Base-by-base conservation (phyloP, 2,329 filamentous ascomycete species). In the Exophiala calicioides region DNA sequence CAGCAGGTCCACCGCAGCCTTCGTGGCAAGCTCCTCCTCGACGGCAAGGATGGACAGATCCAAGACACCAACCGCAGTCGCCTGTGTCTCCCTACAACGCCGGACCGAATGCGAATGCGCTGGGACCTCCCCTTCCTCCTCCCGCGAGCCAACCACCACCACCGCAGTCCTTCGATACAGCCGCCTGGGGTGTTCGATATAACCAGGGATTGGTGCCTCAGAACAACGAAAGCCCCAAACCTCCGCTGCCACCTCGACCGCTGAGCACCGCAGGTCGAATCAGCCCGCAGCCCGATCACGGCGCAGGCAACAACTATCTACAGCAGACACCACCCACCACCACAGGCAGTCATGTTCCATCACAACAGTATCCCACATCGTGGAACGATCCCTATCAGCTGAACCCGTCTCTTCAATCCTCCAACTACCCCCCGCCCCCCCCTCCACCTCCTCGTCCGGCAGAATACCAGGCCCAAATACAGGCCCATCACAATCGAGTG, bases 151-250 rank as follows among this genome's bases (percentile, higher is more conserved):
- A 35, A 31, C 49, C 39, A 31, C 45, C 49, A 21, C 37, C 47
- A 15, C 33, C 50, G 32, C 45, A 49, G 33, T 34, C 29, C 19
- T 50, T 53, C 38, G 65, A 71, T 53, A 67, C 67, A 10, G 61
- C 65, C 12, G 57, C 58, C 12, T 74, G 70, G 71, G 71, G 70
- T 19, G 69, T 72, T 34, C 65, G 65, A 42, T 73, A 69, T 36
- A 57, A 55, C 41, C 57, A 59, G 13, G 34, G 26, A 12, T 24
- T 42, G 20, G 38, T n/a, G 12, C 10, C 33, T 21, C 55, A 47
- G 13, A 36, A 23, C 13, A 19, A 41, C 16, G 48, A 52, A n/a
- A n/a, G n/a, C 8, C 23, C 43, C 9, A 52, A 41, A 36, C 58
- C 58, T 27, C 46, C 56, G 7, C 51, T 60, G n/a, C 58, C 58